Evolutionary conservation across 1,284 basidiomycete genomes (phyloP).

Genomic region (Ustilago esculenta): DNA sequence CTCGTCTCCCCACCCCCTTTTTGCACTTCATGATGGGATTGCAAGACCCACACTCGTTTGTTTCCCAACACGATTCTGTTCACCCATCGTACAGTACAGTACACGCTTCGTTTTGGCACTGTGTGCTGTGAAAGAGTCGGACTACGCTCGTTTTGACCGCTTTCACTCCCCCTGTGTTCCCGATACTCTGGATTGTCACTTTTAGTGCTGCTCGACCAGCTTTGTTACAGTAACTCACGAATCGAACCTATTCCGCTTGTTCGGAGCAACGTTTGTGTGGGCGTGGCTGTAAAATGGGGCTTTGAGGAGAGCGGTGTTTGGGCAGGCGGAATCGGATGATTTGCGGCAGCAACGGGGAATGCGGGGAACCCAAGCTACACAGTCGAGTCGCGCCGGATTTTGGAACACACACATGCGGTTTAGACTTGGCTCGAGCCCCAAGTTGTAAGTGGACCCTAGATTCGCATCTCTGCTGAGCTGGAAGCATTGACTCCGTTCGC

Average conservation of each 20-base stretch:
- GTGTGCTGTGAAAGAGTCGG: not conserved
- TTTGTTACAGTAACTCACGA: slow-evolving; percentile 6
- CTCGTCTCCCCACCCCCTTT: not conserved
- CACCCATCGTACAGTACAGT: not conserved
- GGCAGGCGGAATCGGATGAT: slow-evolving; percentile 1
- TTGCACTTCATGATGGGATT: not conserved
- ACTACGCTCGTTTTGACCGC: slow-evolving; percentile 11
- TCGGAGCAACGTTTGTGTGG: too few relatives aligned
- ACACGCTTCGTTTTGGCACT: too few relatives aligned
- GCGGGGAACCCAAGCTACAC: too few relatives aligned
- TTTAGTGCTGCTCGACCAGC: not conserved
- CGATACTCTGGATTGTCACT: slow-evolving; percentile 1
- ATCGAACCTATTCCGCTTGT: too few relatives aligned
- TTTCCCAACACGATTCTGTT: not conserved
- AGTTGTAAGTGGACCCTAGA: too few relatives aligned
- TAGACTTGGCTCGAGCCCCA: too few relatives aligned
- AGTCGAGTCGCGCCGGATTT: too few relatives aligned
- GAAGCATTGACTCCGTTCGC: too few relatives aligned
- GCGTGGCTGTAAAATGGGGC: too few relatives aligned
- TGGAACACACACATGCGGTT: too few relatives aligned
- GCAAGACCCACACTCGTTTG: slow-evolving; percentile 2
- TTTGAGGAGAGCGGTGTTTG: not conserved
- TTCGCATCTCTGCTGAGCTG: too few relatives aligned
- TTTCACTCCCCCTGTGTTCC: not conserved
- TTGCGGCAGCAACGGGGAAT: slow-evolving; percentile 3